Base-by-base conservation (phyloP, 768 basidiomycete genomes). In the Naganishia onofrii region DNA sequence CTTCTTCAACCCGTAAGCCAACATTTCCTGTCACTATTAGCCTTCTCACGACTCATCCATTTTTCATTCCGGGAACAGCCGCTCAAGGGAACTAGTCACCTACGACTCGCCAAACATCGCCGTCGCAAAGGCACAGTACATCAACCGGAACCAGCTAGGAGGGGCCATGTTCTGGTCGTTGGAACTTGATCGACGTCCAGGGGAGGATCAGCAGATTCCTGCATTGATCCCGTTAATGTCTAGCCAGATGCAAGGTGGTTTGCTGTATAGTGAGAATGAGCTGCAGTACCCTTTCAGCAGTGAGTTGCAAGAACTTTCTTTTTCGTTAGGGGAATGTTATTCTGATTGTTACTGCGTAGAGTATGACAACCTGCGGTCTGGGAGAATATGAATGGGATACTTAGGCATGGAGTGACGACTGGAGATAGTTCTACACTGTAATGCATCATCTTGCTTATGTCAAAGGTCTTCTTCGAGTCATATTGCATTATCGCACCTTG, bases 161-260 rank as follows among this genome's bases (percentile, higher is more conserved):
- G 96, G 96, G 0, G 90, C 89, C 67, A 99, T 99, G 96, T 84
- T 76, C 89, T 84, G 82, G 83, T 80, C 81, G 70, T 83, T 95
- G 51, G 90, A 89, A 74, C 36, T 63, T 2, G 60, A 63, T 46
- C 36, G 36, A 9, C 60, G 60, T 44, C 60, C 60, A 19, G 60
- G 60, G 19, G 92, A 91, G 2, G 95, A 97, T 82, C 82, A 82
- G 5, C 74, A 79, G 34, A 85, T 90, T 64, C 87, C 89, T 46
- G 89, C 70, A 75, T 82, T 95, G 73, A 87, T 94, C 23, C 84
- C 83, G 71, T 84, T 88, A 29, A 89, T 93, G 38, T 46, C 55
- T 17, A 91, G 88, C 77, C 85, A 89, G 52, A 84, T 86, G n/a
- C 90, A 93, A 87, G 90, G 89, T 13, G 68, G 73, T 32, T 80